phyloP scores from a whole-genome alignment of 2,329 filamentous ascomycete genomes.

The Ceratocystis huliohia region DNA sequence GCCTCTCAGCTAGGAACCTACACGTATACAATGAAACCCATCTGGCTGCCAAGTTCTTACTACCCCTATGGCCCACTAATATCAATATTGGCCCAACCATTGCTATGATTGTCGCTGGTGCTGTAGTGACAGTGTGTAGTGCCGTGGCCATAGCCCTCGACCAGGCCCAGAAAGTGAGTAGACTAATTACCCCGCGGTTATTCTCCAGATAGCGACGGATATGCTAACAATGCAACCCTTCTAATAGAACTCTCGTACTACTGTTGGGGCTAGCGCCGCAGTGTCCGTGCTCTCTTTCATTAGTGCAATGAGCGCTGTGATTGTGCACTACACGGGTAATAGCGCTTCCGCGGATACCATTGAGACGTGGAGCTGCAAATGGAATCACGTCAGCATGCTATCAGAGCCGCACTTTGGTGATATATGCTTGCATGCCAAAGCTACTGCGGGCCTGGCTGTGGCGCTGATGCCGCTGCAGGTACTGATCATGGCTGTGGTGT shows the following conservation, averaged over 20 bases:
- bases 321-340: conserved; percentile 25
- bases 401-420: conserved; percentile 42
- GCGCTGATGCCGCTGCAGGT: conserved; percentile 46
- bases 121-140: conserved; percentile 39
- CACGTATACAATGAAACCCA: conserved; percentile 44
- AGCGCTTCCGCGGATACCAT: conserved; percentile 30
- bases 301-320: conserved; percentile 39
- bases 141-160: conserved; percentile 36
- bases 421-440: conserved; percentile 44
- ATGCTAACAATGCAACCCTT: conserved; percentile 20
- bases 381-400: conserved; percentile 41
- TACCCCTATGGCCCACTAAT: conserved; percentile 45
- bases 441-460: conserved; percentile 41
- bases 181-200: neutral
- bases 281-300: conserved; percentile 46
- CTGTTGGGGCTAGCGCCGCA: conserved; percentile 25
- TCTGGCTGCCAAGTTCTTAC: conserved; percentile 34
- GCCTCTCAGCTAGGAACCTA: conserved; percentile 42
- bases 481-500: conserved; percentile 35
- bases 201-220: neutral
- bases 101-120: conserved; percentile 40
- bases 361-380: conserved; percentile 51
- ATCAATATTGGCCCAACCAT: conserved; percentile 46
- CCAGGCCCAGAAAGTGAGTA: conserved; percentile 40
- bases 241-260: conserved; percentile 18